Conservation (phyloP, 1,284 basidiomycete genomes). For the Phellinidium pouzarii region DNA sequence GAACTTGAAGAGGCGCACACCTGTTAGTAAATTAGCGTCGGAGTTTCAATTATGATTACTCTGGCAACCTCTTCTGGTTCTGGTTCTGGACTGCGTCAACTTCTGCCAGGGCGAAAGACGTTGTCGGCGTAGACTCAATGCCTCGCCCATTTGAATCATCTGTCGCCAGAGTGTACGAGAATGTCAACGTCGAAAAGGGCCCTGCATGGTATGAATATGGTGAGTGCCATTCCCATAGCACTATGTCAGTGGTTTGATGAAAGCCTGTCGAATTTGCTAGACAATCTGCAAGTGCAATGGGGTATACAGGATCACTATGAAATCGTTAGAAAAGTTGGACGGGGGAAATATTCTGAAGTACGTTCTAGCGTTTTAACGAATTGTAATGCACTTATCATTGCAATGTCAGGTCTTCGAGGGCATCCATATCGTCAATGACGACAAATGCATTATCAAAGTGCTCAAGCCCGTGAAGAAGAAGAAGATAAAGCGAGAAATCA, state of each 20-base stretch:
- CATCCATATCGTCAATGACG: conserved; percentile 71
- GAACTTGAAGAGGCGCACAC: too few species aligned
- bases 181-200: conserved; percentile 41
- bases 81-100: conserved; percentile 1
- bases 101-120: too few species aligned
- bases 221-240: conserved; percentile 23
- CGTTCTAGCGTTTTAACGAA: conserved; percentile 12
- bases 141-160: conserved; percentile 12
- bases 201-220: conserved; percentile 48
- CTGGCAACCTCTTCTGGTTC: background rate
- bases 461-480: conserved; percentile 88
- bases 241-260: conserved; percentile 3
- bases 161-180: conserved; percentile 44
- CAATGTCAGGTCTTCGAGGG: conserved; percentile 74
- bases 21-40: too few species aligned
- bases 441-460: conserved; percentile 84
- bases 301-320: conserved; percentile 76
- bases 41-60: background rate
- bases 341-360: conserved; percentile 77
- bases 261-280: conserved; percentile 30
- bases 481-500: conserved; percentile 92
- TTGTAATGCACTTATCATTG: conserved; percentile 2
- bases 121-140: conserved; percentile 8
- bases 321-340: conserved; percentile 70
- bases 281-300: conserved; percentile 70